These are phyloP conservation scores for Podospora anserina DNA, from an alignment of 495 filamentous ascomycete species.

Conservation along the genomic window DNA sequence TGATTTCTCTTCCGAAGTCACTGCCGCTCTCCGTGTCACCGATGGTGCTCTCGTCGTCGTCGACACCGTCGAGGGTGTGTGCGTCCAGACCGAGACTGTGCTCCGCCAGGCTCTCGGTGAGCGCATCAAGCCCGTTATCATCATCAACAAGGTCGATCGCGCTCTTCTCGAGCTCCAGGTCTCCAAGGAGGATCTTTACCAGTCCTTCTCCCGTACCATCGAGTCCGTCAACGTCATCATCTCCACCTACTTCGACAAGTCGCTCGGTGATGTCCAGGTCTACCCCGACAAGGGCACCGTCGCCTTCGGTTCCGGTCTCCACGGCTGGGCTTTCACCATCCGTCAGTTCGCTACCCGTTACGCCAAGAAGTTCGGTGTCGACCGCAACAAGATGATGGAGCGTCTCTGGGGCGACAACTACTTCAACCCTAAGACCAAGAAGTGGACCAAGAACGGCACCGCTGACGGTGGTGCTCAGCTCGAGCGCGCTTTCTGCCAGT, in stretches of 20 bases:
- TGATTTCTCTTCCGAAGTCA: conserved; percentile 99
- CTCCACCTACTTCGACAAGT: conserved; percentile 96
- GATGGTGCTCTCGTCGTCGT: conserved; percentile 99
- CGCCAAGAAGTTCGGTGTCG: conserved; percentile 99
- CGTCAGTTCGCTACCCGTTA: conserved; percentile 96
- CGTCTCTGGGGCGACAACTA: conserved; percentile 99
- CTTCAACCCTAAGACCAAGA: conserved; percentile 99
- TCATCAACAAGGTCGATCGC: conserved; percentile 99
- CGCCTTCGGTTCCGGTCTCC: conserved; percentile 98
- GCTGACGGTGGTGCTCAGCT: conserved; percentile 81
- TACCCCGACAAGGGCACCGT: conserved; percentile 95
- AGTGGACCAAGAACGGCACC: conserved; percentile 86
- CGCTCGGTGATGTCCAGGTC: conserved; percentile 95
- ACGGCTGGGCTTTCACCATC: conserved; percentile 99
- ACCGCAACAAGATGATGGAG: conserved; percentile 99
- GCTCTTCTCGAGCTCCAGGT: conserved; percentile 97
- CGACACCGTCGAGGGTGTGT: conserved; percentile 99
- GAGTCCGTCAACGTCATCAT: conserved; percentile 99
- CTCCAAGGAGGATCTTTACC: conserved; percentile 98
- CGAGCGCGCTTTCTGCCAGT: conserved; percentile 98
- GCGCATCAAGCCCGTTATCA: conserved; percentile 98
- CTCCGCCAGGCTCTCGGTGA: conserved; percentile 98
- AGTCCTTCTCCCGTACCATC: conserved; percentile 98
- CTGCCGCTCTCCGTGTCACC: conserved; percentile 98
- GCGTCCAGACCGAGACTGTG: conserved; percentile 99